Percentiles rank a stretch among this genome's conserved stretches.
These are phyloP conservation scores for Auricularia sp. DNA, from an alignment of 768 basidiomycete species.

Conservation along the genomic window DNA sequence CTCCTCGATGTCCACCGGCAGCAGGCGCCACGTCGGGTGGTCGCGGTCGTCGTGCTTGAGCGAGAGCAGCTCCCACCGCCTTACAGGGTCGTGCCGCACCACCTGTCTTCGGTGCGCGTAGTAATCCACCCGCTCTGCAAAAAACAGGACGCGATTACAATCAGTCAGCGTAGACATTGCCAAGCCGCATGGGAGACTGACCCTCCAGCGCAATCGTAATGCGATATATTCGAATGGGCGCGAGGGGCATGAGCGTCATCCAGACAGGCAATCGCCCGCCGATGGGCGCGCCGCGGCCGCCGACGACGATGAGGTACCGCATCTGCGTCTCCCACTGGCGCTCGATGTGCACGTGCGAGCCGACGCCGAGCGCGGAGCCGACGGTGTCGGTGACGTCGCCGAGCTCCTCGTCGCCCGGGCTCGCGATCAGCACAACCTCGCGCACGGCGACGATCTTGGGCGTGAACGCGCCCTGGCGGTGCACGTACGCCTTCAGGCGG, in stretches of 20 bases:
- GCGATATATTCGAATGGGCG: constrained; percentile 73
- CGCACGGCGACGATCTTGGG: constrained; percentile 56
- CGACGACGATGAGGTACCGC: constrained; percentile 67
- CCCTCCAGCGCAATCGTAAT: constrained; percentile 74
- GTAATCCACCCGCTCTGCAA: constrained; percentile 72
- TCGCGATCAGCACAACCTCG: constrained; percentile 66
- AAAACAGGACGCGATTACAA: background rate
- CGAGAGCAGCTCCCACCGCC: constrained; percentile 50
- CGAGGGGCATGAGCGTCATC: constrained; percentile 72
- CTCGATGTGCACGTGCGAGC: constrained; percentile 63
- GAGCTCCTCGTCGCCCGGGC: constrained; percentile 73
- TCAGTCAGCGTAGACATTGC: background rate
- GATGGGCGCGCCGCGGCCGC: constrained; percentile 69
- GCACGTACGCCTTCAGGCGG: constrained; percentile 70
- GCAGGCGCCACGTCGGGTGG: constrained; percentile 66
- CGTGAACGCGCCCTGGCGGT: constrained; percentile 74
- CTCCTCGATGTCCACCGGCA: constrained; percentile 55
- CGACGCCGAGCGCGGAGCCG: background rate
- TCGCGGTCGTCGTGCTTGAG: constrained; percentile 41
- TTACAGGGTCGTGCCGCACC: constrained; percentile 58
- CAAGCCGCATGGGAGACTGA: constrained; percentile 23
- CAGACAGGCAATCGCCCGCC: constrained; percentile 74
- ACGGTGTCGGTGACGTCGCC: constrained; percentile 44
- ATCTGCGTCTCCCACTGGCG: constrained; percentile 86
- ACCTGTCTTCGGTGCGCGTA: constrained; percentile 57